Evolutionary conservation across 1,139 yeast genomes (phyloP), one percentile per base, ranked within the genome.

Genomic region (Sugiyamaella sp.): DNA sequence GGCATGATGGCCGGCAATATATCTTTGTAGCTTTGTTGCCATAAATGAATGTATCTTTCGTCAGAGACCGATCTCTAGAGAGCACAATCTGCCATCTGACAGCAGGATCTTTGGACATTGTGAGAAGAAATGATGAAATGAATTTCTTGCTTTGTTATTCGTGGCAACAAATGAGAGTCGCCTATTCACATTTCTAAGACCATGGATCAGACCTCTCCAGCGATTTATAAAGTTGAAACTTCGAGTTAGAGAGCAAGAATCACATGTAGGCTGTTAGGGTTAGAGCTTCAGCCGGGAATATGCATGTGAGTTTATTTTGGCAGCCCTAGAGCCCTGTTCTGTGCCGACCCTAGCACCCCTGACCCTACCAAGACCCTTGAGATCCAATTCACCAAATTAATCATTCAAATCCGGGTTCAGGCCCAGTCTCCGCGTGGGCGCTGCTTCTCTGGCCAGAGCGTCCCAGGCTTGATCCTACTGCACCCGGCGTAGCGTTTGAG

Each of bases 1-100:
- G 54, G 32, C 54, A 51, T 22, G 51, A 46, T 5, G 54, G 47
- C 12, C 54, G 24, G 24, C 54, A 51, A 24, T 51, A 46, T 14
- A 51, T 51, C 10, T 43, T 41, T 17, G 54, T 51, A 8, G 54
- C 22, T 25, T 46, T 46, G n/a, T 25, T 35, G 2, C 44, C 39
- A 24, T 51, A 51, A 21, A 51, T 48, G 46, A 51, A 51, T 4
- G 48, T 41, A 37, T 51, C 54, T 14, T 40, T 40, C 16, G 40
- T 14, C 10, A 27, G 22, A 12, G 51, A 48, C 29, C 40, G 40
- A 25, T 48, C 51, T 24, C 46, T 48, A 14, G 51, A 48, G 6
- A 48, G 35, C 9, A 48, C 35, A 3, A 41, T 41, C 33, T 22
- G 46, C 51, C 51, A 48, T 20, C 51, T 40, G 5, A 44, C 48